Percentiles rank a stretch among this genome's conserved stretches.
Conservation (phyloP, 169 alveolate genomes). For the Plasmodium coatneyi region DNA sequence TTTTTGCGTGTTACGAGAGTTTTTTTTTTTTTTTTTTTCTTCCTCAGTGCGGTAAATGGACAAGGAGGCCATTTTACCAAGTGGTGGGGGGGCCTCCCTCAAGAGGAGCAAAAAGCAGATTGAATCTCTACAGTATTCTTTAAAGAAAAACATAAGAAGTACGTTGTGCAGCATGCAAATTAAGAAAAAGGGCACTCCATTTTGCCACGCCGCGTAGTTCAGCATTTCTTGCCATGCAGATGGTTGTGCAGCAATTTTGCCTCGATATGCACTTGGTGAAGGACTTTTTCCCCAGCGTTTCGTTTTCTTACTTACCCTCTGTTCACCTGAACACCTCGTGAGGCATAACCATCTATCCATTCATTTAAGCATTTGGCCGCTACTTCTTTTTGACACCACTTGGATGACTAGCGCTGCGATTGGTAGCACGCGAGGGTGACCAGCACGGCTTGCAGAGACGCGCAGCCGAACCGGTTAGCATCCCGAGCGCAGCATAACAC, state of each 20-base stretch:
- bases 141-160: constrained; percentile 45
- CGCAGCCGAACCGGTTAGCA: neutral
- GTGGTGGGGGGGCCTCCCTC: neutral
- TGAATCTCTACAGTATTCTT: constrained; percentile 41
- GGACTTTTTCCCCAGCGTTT: neutral
- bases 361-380: neutral
- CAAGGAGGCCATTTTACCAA: neutral
- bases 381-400: neutral
- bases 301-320: neutral
- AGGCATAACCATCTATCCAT: neutral
- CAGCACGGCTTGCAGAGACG: neutral
- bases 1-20: neutral
- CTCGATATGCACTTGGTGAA: neutral
- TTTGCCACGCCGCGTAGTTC: neutral
- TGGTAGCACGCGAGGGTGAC: neutral
- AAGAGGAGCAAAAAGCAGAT: constrained; percentile 63
- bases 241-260: neutral
- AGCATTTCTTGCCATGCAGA: neutral
- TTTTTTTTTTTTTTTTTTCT: neutral
- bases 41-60: constrained; percentile 3
- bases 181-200: neutral
- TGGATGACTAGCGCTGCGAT: neutral
- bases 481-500: neutral
- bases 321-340: neutral
- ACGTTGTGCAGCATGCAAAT: constrained; percentile 11